These are phyloP conservation scores for Eimeria falciformis DNA, from an alignment of 169 alveolate species.

Conservation along the genomic window DNA sequence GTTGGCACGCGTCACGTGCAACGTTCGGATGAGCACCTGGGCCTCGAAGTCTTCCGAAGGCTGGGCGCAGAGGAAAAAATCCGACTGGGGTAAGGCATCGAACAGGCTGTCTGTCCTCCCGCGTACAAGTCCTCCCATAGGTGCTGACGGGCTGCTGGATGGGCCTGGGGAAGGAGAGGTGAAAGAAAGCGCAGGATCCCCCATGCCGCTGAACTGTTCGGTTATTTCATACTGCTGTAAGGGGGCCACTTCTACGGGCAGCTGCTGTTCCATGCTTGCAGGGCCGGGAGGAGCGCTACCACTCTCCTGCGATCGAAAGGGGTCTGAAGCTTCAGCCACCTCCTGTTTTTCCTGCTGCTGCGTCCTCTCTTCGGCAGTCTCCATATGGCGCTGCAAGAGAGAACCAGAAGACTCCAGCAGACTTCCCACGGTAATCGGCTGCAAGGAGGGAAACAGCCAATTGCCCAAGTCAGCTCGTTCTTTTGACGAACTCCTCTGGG, in stretches of 20 bases:
- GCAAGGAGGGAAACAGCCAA: background rate
- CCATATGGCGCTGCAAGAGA: background rate
- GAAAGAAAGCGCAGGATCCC: background rate
- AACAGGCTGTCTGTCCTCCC: background rate
- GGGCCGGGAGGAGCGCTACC: background rate
- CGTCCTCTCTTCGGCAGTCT: background rate
- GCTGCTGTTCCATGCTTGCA: background rate
- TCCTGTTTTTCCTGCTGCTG: too few relatives aligned
- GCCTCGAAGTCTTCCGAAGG: constrained; percentile 87
- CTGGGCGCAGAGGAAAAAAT: constrained; percentile 85
- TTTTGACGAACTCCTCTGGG: too few relatives aligned
- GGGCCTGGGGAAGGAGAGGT: background rate
- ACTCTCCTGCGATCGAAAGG: background rate
- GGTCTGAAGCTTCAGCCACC: background rate
- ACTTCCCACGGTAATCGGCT: constrained; percentile 25
- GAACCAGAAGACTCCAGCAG: constrained; percentile 1
- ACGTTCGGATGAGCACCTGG: constrained; percentile 83
- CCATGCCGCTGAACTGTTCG: background rate
- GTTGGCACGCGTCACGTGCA: constrained; percentile 85
- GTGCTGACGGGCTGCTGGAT: background rate
- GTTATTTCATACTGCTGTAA: background rate
- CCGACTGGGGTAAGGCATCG: constrained; percentile 65
- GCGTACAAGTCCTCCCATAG: background rate
- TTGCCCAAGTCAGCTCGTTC: too few relatives aligned
- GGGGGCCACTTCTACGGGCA: background rate